phyloP scores from a whole-genome alignment of 306 rosid genomes.

The Gastrolobium bilobum region DNA sequence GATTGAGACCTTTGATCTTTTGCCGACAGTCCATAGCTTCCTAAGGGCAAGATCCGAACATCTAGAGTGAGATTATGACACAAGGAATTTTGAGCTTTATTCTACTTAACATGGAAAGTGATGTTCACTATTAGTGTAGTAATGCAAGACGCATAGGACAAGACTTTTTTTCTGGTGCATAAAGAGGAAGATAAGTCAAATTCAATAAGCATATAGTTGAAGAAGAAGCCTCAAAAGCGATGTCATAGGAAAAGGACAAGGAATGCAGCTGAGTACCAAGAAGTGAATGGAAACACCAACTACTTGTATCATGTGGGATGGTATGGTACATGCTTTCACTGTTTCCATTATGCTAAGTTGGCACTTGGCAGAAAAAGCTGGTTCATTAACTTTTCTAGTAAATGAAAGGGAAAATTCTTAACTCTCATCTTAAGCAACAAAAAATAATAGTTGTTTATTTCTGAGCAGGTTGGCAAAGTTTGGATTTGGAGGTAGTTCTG shows the following conservation, averaged over 20 bases:
- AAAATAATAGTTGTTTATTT: conserved; percentile 40
- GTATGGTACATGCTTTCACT: conserved; percentile 35
- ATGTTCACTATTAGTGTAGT: conserved; percentile 40
- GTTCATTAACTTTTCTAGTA: conserved; percentile 27
- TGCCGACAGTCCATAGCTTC: conserved; percentile 53
- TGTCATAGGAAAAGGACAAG: conserved; percentile 48
- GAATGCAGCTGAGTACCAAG: conserved; percentile 65
- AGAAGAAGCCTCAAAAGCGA: conserved; percentile 51
- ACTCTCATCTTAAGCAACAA: conserved; percentile 75
- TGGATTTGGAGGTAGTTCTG: conserved; percentile 43
- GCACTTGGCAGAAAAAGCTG: conserved; percentile 33
- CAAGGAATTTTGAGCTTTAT: conserved; percentile 54
- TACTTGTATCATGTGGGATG: conserved; percentile 45
- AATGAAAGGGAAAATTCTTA: conserved; percentile 67
- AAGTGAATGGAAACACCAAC: conserved; percentile 71
- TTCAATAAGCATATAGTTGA: conserved; percentile 46
- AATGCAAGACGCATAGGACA: conserved; percentile 53
- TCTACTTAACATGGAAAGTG: conserved; percentile 61
- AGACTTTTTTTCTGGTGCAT: conserved; percentile 22
- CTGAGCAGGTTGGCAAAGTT: conserved; percentile 43
- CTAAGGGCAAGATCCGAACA: conserved; percentile 63
- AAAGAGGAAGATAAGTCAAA: conserved; percentile 49
- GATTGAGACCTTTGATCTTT: conserved; percentile 37
- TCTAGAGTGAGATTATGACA: conserved; percentile 53
- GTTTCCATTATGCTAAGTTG: conserved; percentile 38